Evolutionary conservation across 2,329 filamentous ascomycete genomes (phyloP).

Genomic region (Clonostachys rosea): DNA sequence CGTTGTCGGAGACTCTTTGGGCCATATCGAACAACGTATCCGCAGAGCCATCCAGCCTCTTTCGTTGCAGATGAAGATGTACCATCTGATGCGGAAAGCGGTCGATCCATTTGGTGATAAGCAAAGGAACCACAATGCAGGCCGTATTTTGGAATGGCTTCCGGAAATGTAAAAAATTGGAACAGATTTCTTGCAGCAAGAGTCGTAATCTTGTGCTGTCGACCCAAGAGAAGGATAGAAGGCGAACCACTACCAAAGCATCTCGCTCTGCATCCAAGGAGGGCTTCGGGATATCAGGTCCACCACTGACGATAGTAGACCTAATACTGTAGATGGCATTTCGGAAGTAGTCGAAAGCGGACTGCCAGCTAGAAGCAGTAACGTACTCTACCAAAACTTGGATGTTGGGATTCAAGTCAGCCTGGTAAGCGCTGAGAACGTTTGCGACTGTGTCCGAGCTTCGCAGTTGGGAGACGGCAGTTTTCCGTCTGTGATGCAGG

Average conservation of each 20-base stretch:
- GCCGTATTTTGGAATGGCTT: conserved; percentile 60
- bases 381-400: conserved; percentile 58
- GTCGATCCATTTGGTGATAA: conserved; percentile 64
- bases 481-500: conserved; percentile 33
- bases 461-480: conserved; percentile 22
- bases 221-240: conserved; percentile 61
- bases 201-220: conserved; percentile 56
- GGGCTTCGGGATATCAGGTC: conserved; percentile 24
- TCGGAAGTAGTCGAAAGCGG: conserved; percentile 54
- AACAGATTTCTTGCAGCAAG: conserved; percentile 62
- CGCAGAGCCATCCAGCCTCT: conserved; percentile 58
- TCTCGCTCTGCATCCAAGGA: conserved; percentile 44
- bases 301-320: conserved; percentile 31
- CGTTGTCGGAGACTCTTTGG: conserved; percentile 54
- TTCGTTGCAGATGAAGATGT: conserved; percentile 54
- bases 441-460: conserved; percentile 12
- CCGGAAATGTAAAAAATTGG: conserved; percentile 62
- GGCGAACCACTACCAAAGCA: conserved; percentile 49
- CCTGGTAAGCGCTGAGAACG: conserved; percentile 13
- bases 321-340: conserved; percentile 46
- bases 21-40: conserved; percentile 69
- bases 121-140: conserved; percentile 55
- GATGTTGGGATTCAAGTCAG: conserved; percentile 48
- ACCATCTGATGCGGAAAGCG: conserved; percentile 62
- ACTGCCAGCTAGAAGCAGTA: conserved; percentile 59